Evolutionary conservation across 2,329 filamentous ascomycete species (phyloP), one percentile per base, ranked within the genome.

Genomic region (Penicillium sp.): DNA sequence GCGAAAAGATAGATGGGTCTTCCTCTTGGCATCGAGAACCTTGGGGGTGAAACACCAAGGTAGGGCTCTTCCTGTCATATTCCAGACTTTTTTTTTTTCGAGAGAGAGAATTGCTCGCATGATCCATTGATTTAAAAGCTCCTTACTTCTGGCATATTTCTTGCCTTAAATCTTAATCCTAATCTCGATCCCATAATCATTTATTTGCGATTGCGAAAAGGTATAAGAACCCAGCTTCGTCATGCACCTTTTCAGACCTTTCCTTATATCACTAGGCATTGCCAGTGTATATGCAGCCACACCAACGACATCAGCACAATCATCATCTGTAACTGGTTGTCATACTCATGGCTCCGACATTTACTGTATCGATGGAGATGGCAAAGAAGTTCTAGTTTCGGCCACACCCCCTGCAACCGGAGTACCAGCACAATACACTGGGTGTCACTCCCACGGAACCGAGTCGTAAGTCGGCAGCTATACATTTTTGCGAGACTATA

Each of bases 391-490:
- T 29, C 62, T 70, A 20, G 69, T 77, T 6, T 69, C 69, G 0
- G 57, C 66, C 43, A 79, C 80, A 7, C 75, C 82, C 4, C 79
- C 78, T 18, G 85, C 81, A 1, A 78, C 79, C 44, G 79, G 81
- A 47, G 71, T 85, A 18, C 85, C 87, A 1, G 76, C 85, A 0
- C 74, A 81, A 50, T 89, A 85, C 65, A 89, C 85, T 0, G 83
- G 74, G 53, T 90, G 88, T 66, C 87, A 90, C 68, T 65, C 73
- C 1, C 86, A 90, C 70, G 85, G 76, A 16, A 65, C 70, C 4
- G 78, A 85, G 44, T 78, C 79, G 84, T 89, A 75, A 57, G 59
- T 53, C 5, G 5, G 5, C 32, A 31, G 5, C 4, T 9, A 34
- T 29, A 1, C 3, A n/a, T 16, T 2, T 39, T 4, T 26, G n/a